Conservation (phyloP, 2,329 filamentous ascomycete species). For the Fusarium sp. region DNA sequence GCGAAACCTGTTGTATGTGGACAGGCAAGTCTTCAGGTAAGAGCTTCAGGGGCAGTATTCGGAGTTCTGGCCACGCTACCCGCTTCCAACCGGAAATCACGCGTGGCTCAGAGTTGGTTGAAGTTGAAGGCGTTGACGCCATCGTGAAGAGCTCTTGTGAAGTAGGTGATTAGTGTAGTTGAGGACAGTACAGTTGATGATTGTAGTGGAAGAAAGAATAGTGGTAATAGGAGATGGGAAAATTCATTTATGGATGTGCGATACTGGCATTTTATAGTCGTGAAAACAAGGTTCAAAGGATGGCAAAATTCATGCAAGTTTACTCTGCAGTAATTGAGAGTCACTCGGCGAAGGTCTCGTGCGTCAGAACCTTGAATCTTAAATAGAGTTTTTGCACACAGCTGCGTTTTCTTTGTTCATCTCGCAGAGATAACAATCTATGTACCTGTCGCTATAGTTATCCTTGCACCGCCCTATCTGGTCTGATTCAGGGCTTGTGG, state of each 20-base stretch:
- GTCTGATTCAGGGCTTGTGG: too few species aligned
- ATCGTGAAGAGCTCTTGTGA: not conserved
- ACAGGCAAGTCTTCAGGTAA: not conserved
- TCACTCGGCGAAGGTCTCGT: not conserved
- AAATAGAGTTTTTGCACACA: not conserved
- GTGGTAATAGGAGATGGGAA: not conserved
- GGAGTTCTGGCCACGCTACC: not conserved
- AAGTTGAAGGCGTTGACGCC: not conserved
- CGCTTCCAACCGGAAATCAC: not conserved
- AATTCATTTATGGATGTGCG: not conserved
- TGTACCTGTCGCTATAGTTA: too few species aligned
- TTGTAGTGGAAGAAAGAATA: not conserved
- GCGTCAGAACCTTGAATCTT: not conserved
- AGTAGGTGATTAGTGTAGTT: not conserved
- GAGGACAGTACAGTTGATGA: not conserved
- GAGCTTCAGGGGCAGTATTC: not conserved
- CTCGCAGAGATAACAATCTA: too few species aligned
- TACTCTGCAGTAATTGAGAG: not conserved
- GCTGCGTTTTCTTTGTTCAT: too few species aligned
- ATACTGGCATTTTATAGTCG: not conserved
- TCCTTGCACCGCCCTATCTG: too few species aligned
- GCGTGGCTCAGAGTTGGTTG: not conserved
- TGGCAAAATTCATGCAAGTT: not conserved
- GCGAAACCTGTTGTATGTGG: not conserved
- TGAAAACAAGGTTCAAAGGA: not conserved